Evolutionary conservation across 805 yeast species (phyloP).

Genomic region (Ogataea sp.): DNA sequence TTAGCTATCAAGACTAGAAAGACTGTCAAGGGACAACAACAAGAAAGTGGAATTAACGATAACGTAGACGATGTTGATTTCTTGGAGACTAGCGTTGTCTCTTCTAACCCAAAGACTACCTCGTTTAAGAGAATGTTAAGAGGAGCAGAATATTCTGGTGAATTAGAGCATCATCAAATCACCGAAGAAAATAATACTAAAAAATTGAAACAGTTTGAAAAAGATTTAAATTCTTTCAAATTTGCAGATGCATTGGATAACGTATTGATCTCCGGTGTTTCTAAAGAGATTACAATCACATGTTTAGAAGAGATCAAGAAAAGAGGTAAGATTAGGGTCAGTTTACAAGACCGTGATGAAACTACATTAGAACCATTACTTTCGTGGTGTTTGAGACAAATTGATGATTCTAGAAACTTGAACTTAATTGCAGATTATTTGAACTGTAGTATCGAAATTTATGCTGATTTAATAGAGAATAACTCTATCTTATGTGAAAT

Average conservation of each 20-base stretch:
- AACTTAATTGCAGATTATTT: constrained; percentile 60
- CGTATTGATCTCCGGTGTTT: constrained; percentile 72
- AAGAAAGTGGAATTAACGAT: constrained; percentile 3
- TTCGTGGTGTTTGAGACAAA: constrained; percentile 68
- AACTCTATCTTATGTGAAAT: constrained; percentile 75
- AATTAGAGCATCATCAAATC: constrained; percentile 67
- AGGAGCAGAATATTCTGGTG: constrained; percentile 88
- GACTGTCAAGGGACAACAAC: constrained; percentile 44
- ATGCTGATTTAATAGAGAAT: constrained; percentile 62
- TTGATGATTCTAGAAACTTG: constrained; percentile 74
- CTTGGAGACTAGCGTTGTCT: neutral
- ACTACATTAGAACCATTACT: constrained; percentile 64
- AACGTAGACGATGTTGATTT: neutral
- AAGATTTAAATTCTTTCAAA: constrained; percentile 74
- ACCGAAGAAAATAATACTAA: constrained; percentile 45
- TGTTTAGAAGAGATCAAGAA: constrained; percentile 80
- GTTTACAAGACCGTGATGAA: constrained; percentile 79
- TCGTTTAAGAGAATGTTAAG: constrained; percentile 77
- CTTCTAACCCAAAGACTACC: constrained; percentile 41
- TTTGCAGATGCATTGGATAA: constrained; percentile 91
- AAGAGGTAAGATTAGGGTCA: constrained; percentile 82
- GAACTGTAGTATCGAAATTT: constrained; percentile 63
- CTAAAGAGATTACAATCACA: constrained; percentile 73
- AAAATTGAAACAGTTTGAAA: constrained; percentile 76
- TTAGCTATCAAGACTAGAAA: constrained; percentile 84